phyloP scores from a whole-genome alignment of 805 yeast species.

The Zygotorulaspora florentina region DNA sequence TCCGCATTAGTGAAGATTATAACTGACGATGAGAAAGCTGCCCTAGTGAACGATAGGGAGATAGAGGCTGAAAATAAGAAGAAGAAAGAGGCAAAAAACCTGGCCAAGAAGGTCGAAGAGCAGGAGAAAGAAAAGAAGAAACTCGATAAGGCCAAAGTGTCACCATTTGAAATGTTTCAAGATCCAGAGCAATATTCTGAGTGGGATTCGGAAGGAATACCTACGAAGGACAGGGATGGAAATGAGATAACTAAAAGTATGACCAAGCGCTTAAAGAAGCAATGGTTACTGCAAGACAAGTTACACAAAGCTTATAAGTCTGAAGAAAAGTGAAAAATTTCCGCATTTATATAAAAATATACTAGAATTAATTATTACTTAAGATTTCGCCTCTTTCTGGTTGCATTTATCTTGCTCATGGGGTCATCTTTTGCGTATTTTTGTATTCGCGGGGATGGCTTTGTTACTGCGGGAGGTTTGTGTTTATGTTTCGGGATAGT shows the following conservation, averaged over 20 bases:
- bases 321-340: not conserved
- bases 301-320: conserved; percentile 45
- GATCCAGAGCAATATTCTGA: conserved; percentile 52
- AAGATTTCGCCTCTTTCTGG: conserved; percentile 4
- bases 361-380: not conserved
- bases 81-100: conserved; percentile 49
- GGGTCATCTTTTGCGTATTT: conserved; percentile 28
- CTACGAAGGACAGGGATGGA: conserved; percentile 70
- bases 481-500: conserved; percentile 1
- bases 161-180: conserved; percentile 73
- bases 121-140: conserved; percentile 63
- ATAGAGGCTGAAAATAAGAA: conserved; percentile 50
- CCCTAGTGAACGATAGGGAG: conserved; percentile 52
- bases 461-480: not conserved
- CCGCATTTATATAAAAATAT: not conserved
- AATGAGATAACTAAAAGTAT: conserved; percentile 82
- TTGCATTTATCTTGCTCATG: conserved; percentile 20
- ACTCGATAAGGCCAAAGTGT: conserved; percentile 58
- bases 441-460: conserved; percentile 1
- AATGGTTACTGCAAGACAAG: conserved; percentile 75
- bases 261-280: conserved; percentile 76
- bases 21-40: conserved; percentile 64
- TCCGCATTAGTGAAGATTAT: conserved; percentile 83
- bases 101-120: conserved; percentile 50
- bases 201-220: conserved; percentile 86